phyloP scores from a whole-genome alignment of 352 stramenopile genomes.

The Albugo laibachii region DNA sequence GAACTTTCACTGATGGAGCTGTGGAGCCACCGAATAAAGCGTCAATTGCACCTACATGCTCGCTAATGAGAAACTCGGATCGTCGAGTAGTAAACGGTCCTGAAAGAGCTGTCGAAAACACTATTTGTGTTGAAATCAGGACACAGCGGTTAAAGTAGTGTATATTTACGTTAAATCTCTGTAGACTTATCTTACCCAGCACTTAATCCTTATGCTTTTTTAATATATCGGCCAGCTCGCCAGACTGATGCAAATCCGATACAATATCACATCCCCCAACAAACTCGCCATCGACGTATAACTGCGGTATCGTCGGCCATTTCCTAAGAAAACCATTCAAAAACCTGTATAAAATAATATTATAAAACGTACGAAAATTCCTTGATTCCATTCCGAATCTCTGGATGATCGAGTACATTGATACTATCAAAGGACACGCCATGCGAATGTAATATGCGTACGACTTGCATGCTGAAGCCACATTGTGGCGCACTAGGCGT shows the following conservation, averaged over 20 bases:
- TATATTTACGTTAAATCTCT: too few relatives aligned
- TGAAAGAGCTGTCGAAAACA: too few relatives aligned
- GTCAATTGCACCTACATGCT: too few relatives aligned
- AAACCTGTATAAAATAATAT: neutral
- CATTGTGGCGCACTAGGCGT: constrained; percentile 92
- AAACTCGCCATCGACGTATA: constrained; percentile 99
- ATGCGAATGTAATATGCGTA: constrained; percentile 86
- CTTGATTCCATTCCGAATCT: constrained; percentile 97
- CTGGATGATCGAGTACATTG: constrained; percentile 97
- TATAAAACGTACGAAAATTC: constrained; percentile 85
- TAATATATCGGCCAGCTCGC: constrained; percentile 81
- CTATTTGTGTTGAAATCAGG: too few relatives aligned
- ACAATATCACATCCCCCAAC: constrained; percentile 99
- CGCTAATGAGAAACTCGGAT: too few relatives aligned
- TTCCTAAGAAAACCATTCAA: constrained; percentile 18
- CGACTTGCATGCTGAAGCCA: constrained; percentile 93
- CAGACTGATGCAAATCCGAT: constrained; percentile 85
- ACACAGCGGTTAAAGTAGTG: too few relatives aligned
- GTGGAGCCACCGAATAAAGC: too few relatives aligned
- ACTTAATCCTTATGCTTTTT: constrained; percentile 58
- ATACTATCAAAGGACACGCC: constrained; percentile 93
- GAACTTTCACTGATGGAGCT: too few relatives aligned
- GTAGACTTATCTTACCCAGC: neutral
- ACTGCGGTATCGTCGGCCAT: constrained; percentile 94
- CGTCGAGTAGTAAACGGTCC: too few relatives aligned